Evolutionary conservation across 768 basidiomycete species (phyloP).

Genomic region (Clitopilus passeckerianus): DNA sequence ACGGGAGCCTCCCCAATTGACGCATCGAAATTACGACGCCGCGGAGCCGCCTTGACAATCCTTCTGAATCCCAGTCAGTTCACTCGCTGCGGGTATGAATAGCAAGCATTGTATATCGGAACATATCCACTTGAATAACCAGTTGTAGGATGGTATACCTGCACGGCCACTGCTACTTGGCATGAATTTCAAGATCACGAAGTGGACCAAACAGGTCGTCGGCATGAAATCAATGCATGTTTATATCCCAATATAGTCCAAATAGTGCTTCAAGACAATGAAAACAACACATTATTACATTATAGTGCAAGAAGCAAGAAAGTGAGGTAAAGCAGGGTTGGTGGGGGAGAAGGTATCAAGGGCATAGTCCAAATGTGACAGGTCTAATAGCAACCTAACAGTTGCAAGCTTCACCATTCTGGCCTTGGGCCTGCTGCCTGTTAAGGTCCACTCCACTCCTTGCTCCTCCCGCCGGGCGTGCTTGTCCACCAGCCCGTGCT

Average conservation of each 20-base stretch:
- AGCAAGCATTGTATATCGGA: neutral
- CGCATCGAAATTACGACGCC: neutral
- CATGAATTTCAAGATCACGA: too few relatives aligned
- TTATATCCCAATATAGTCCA: neutral
- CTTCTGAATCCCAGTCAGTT: neutral
- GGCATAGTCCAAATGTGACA: neutral
- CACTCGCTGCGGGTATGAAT: neutral
- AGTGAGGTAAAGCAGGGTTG: neutral
- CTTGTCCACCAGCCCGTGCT: slow-evolving; percentile 48
- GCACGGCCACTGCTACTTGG: too few relatives aligned
- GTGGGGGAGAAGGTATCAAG: neutral
- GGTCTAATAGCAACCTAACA: slow-evolving; percentile 46
- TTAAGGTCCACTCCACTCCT: slow-evolving; percentile 79
- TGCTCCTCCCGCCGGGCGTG: slow-evolving; percentile 45
- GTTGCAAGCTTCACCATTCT: slow-evolving; percentile 64
- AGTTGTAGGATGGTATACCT: neutral
- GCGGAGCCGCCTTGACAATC: too few relatives aligned
- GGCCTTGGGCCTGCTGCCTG: slow-evolving; percentile 52
- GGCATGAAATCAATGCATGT: neutral
- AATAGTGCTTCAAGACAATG: neutral
- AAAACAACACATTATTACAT: neutral
- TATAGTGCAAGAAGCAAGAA: neutral
- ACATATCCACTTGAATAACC: neutral
- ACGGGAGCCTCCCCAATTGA: neutral
- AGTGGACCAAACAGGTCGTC: too few relatives aligned